phyloP scores from a whole-genome alignment of 192 early-diverging fungal genomes.

The Coemansia biformis region DNA sequence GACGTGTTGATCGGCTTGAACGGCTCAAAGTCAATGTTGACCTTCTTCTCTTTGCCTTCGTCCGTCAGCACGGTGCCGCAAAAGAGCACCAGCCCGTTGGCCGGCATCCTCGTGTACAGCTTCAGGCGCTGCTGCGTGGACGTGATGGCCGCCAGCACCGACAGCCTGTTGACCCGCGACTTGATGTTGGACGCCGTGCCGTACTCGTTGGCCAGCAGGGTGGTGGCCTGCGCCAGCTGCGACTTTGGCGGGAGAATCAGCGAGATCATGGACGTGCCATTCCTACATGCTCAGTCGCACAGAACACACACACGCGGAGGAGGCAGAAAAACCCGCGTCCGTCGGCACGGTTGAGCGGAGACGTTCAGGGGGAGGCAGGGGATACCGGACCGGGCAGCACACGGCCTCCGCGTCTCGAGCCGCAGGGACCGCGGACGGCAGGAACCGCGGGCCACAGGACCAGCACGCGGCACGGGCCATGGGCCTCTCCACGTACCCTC shows the following conservation, averaged over 20 bases:
- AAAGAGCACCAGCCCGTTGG: conserved; percentile 92
- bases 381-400: too few relatives aligned
- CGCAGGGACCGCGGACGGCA: too few relatives aligned
- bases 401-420: too few relatives aligned
- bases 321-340: too few relatives aligned
- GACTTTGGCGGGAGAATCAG: conserved; percentile 90
- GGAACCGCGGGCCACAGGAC: too few relatives aligned
- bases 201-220: conserved; percentile 97
- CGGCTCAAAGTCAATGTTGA: conserved; percentile 98
- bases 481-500: conserved; percentile 85
- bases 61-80: conserved; percentile 97
- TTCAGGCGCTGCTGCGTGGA: conserved; percentile 96
- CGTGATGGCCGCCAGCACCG: conserved; percentile 94
- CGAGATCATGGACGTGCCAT: conserved; percentile 99
- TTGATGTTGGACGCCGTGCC: conserved; percentile 99
- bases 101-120: conserved; percentile 83
- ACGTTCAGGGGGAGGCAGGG: too few relatives aligned
- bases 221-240: conserved; percentile 83
- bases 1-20: conserved; percentile 99
- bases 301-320: too few relatives aligned
- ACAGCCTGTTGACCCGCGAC: conserved; percentile 96
- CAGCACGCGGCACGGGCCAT: too few relatives aligned
- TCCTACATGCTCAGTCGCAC: conserved; percentile 49
- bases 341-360: too few relatives aligned
- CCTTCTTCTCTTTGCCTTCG: conserved; percentile 99